Evolutionary conservation across 108 stramenopile species (phyloP).

Genomic region (Mediolabrus comicus): DNA sequence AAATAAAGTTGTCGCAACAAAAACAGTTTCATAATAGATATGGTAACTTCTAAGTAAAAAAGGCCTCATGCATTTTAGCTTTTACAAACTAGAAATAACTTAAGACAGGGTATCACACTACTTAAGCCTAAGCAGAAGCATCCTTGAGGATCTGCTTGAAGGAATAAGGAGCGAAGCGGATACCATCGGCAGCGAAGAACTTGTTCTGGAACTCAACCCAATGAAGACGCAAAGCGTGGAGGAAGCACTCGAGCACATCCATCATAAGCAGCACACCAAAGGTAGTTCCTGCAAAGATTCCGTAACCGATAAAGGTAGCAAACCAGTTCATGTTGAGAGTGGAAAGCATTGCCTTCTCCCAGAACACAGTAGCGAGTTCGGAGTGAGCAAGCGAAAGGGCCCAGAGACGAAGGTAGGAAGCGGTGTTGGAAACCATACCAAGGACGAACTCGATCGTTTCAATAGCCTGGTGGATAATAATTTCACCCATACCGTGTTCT

Average conservation of each 20-base stretch:
- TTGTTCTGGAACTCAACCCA: conserved; percentile 99
- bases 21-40: too few species aligned
- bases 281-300: conserved; percentile 94
- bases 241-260: conserved; percentile 99
- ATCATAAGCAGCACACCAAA: conserved; percentile 96
- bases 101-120: background rate
- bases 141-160: conserved; percentile 86
- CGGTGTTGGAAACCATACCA: conserved; percentile 98
- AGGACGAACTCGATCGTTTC: conserved; percentile 99
- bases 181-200: conserved; percentile 96
- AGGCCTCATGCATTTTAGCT: background rate
- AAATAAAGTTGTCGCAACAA: too few species aligned
- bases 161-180: conserved; percentile 88
- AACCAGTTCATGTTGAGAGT: conserved; percentile 91
- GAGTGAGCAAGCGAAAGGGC: conserved; percentile 98
- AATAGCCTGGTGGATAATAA: conserved; percentile 95
- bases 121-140: conserved; percentile 33
- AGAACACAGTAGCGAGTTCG: conserved; percentile 97
- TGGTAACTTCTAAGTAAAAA: too few species aligned
- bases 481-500: conserved; percentile 89
- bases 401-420: conserved; percentile 99
- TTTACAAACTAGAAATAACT: background rate
- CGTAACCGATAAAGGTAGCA: conserved; percentile 93
- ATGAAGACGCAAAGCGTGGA: conserved; percentile 98
- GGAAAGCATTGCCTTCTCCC: conserved; percentile 96